Conservation (phyloP, 768 basidiomycete species). For the Candolleomyces efflorescens region DNA sequence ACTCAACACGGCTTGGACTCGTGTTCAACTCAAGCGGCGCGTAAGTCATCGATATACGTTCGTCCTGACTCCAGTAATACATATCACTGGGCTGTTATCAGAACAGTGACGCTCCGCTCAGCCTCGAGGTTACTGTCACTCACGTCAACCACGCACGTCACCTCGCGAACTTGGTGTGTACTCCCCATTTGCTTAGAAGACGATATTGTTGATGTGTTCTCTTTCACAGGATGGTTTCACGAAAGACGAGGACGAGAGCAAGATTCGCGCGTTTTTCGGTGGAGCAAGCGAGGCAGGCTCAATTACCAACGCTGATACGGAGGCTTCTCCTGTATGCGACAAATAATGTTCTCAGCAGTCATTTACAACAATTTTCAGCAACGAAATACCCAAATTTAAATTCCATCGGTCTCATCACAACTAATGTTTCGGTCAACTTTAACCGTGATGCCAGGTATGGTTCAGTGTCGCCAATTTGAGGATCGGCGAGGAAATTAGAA, state of each 20-base stretch:
- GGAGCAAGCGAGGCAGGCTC: slow-evolving; percentile 13
- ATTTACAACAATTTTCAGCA: neutral
- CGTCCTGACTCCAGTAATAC: neutral
- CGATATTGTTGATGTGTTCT: neutral
- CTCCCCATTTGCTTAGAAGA: neutral
- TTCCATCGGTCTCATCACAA: no score
- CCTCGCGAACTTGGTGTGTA: slow-evolving; percentile 24
- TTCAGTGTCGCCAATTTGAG: no score
- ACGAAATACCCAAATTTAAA: no score
- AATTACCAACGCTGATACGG: slow-evolving; percentile 1
- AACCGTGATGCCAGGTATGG: no score
- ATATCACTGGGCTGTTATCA: neutral
- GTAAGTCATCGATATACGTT: slow-evolving; percentile 18
- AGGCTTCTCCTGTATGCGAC: neutral
- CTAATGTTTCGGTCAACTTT: no score
- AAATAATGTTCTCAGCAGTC: neutral
- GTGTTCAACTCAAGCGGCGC: slow-evolving; percentile 44
- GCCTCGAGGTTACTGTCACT: slow-evolving; percentile 30
- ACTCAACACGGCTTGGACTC: slow-evolving; percentile 73
- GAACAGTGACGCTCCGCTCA: slow-evolving; percentile 21
- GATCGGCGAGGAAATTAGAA: no score
- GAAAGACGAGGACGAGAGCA: slow-evolving; percentile 19
- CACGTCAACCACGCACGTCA: slow-evolving; percentile 34
- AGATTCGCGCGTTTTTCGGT: slow-evolving; percentile 33
- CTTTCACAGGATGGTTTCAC: slow-evolving; percentile 15